Evolutionary conservation across 2,329 filamentous ascomycete species (phyloP).

Genomic region (Trichoderma brevicompactum): DNA sequence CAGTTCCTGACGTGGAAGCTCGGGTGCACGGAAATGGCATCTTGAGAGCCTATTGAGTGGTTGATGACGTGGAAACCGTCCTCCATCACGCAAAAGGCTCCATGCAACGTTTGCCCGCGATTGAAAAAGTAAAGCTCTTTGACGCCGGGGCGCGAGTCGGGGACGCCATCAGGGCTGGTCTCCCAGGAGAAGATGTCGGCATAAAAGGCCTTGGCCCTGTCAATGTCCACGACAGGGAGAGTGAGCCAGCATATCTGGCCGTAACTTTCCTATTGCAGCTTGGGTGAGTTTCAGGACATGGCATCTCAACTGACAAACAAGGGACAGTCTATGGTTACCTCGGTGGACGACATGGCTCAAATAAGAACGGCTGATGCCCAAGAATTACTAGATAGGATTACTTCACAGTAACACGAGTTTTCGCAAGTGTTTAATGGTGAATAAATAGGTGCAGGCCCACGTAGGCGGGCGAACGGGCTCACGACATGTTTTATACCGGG

Average conservation of each 20-base stretch:
- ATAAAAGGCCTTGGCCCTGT: conserved; percentile 46
- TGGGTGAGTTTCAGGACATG: neutral
- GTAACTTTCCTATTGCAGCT: conserved; percentile 14
- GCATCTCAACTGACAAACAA: neutral
- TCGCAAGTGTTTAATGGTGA: neutral
- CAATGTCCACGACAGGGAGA: conserved; percentile 43
- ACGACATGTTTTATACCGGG: conserved; percentile 10
- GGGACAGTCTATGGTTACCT: conserved; percentile 1
- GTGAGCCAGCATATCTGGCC: conserved; percentile 48
- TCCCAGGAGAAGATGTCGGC: conserved; percentile 44
- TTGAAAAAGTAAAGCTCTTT: conserved; percentile 44
- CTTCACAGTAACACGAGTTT: neutral
- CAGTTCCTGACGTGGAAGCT: conserved; percentile 43
- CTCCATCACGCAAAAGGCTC: conserved; percentile 43
- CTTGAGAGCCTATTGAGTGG: conserved; percentile 34
- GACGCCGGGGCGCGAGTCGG: conserved; percentile 34
- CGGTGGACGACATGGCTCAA: neutral
- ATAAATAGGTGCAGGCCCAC: neutral
- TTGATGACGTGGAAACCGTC: conserved; percentile 39
- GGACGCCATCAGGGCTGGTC: conserved; percentile 33
- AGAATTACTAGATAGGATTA: neutral
- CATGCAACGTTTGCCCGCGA: conserved; percentile 40
- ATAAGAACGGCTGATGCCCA: neutral
- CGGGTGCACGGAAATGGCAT: conserved; percentile 40
- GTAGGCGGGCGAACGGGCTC: neutral